phyloP scores from a whole-genome alignment of 2,329 filamentous ascomycete species.

The Aureobasidium mangrovei region DNA sequence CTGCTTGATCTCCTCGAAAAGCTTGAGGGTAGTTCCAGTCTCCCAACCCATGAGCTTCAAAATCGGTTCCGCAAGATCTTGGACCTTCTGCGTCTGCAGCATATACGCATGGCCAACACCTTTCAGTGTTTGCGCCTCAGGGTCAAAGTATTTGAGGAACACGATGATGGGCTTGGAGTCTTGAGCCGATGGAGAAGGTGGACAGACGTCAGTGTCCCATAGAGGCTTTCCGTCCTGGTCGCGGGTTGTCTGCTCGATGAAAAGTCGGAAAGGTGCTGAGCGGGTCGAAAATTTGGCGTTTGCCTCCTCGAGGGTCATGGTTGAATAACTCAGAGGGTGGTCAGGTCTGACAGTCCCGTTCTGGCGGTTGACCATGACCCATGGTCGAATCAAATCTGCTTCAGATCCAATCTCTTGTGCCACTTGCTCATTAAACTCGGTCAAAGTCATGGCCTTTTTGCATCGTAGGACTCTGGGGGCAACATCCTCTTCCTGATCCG shows the following conservation, averaged over 20 bases:
- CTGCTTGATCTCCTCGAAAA: slow-evolving; percentile 97
- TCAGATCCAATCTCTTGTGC: slow-evolving; percentile 62
- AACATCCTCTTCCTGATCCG: slow-evolving; percentile 57
- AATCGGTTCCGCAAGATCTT: slow-evolving; percentile 72
- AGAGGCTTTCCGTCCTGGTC: slow-evolving; percentile 60
- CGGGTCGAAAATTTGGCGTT: slow-evolving; percentile 60
- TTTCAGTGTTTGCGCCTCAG: slow-evolving; percentile 61
- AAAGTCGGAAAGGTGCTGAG: slow-evolving; percentile 64
- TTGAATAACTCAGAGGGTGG: slow-evolving; percentile 67
- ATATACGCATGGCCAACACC: slow-evolving; percentile 83
- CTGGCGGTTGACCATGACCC: slow-evolving; percentile 97
- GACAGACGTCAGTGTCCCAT: slow-evolving; percentile 56
- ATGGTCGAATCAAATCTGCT: slow-evolving; percentile 65
- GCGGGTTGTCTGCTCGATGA: slow-evolving; percentile 70
- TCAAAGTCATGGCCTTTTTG: slow-evolving; percentile 64
- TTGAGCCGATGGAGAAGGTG: slow-evolving; percentile 30
- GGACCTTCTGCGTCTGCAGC: slow-evolving; percentile 76
- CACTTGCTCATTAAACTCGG: slow-evolving; percentile 63
- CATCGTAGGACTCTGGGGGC: slow-evolving; percentile 65
- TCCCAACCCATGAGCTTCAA: slow-evolving; percentile 79
- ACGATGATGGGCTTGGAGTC: slow-evolving; percentile 59
- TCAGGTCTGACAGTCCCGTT: slow-evolving; percentile 95
- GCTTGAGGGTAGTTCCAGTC: slow-evolving; percentile 58
- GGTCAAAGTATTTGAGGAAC: slow-evolving; percentile 88
- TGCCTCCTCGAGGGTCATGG: slow-evolving; percentile 60